A percentile compares a stretch with the other conserved stretches of the same genome.
These are phyloP conservation scores for Oryza coarctata DNA, from an alignment of 176 grass and related monocot genomes.

Conservation along the genomic window DNA sequence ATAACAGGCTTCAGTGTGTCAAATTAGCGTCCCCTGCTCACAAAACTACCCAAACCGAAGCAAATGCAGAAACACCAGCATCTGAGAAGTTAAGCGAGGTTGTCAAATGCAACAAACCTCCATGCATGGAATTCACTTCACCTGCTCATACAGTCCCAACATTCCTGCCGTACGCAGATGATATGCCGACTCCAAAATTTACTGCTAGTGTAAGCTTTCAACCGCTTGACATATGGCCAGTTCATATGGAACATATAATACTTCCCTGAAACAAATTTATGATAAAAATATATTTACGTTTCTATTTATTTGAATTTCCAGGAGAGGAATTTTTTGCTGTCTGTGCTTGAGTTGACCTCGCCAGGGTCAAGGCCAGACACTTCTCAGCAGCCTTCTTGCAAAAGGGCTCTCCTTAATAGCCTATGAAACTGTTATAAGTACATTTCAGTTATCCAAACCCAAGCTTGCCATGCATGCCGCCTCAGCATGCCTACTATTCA, in stretches of 20 bases:
- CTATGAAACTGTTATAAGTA: slow-evolving; percentile 43
- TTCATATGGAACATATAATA: not conserved
- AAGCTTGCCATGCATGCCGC: slow-evolving; percentile 41
- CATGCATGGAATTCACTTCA: slow-evolving; percentile 55
- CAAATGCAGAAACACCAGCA: slow-evolving; percentile 29
- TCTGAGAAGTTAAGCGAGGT: slow-evolving; percentile 36
- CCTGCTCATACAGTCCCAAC: slow-evolving; percentile 65
- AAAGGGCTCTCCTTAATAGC: slow-evolving; percentile 94
- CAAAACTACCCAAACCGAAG: slow-evolving; percentile 41
- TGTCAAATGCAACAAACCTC: slow-evolving; percentile 10
- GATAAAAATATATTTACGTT: slow-evolving; percentile 11
- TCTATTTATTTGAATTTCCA: slow-evolving; percentile 43
- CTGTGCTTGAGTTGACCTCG: slow-evolving; percentile 68
- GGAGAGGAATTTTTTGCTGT: slow-evolving; percentile 89
- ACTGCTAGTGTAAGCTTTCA: slow-evolving; percentile 85
- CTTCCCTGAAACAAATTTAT: not conserved
- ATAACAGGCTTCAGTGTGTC: slow-evolving; percentile 17
- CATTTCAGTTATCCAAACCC: not conserved
- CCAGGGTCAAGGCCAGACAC: slow-evolving; percentile 48
- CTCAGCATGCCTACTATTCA: slow-evolving; percentile 37
- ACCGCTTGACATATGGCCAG: not conserved
- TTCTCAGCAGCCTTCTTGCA: slow-evolving; percentile 84
- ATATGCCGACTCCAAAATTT: slow-evolving; percentile 80
- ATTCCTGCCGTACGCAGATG: slow-evolving; percentile 60
- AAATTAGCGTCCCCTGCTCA: slow-evolving; percentile 58